phyloP scores from a whole-genome alignment of 2,329 filamentous ascomycete genomes.

The Fusarium sp. region DNA sequence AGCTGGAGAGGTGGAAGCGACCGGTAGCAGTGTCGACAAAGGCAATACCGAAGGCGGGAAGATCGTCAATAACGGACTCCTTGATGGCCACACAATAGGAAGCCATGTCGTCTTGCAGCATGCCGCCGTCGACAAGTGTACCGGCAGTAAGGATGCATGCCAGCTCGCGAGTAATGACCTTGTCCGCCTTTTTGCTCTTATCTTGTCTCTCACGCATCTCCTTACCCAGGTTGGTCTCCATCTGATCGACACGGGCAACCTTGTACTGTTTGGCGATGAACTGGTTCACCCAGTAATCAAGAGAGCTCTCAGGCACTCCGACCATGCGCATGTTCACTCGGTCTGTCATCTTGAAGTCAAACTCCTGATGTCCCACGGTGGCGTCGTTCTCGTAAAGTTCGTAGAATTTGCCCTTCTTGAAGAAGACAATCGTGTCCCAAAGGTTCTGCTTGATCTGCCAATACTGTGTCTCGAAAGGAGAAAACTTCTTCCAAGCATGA shows the following conservation, averaged over 20 bases:
- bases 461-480: conserved; percentile 97
- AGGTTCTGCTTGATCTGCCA: conserved; percentile 99
- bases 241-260: conserved; percentile 95
- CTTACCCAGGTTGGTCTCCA: conserved; percentile 94
- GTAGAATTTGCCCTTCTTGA: conserved; percentile 99
- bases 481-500: conserved; percentile 84
- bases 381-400: conserved; percentile 98
- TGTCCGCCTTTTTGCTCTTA: conserved; percentile 82
- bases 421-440: conserved; percentile 98
- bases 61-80: conserved; percentile 78
- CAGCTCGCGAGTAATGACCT: conserved; percentile 92
- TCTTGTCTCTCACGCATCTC: conserved; percentile 96
- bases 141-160: conserved; percentile 92
- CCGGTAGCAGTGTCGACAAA: conserved; percentile 97
- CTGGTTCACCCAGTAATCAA: conserved; percentile 98
- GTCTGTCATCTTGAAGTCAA: conserved; percentile 97
- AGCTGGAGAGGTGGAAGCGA: conserved; percentile 93
- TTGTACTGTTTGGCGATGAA: conserved; percentile 99
- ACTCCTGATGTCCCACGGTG: conserved; percentile 94
- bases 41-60: conserved; percentile 89
- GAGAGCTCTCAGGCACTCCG: conserved; percentile 92
- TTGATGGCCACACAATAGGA: conserved; percentile 98
- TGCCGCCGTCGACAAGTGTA: conserved; percentile 93
- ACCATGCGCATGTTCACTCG: conserved; percentile 99
- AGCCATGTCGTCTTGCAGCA: conserved; percentile 98